Base-by-base conservation (phyloP, 2,329 filamentous ascomycete species). In the Aulographum hederae region DNA sequence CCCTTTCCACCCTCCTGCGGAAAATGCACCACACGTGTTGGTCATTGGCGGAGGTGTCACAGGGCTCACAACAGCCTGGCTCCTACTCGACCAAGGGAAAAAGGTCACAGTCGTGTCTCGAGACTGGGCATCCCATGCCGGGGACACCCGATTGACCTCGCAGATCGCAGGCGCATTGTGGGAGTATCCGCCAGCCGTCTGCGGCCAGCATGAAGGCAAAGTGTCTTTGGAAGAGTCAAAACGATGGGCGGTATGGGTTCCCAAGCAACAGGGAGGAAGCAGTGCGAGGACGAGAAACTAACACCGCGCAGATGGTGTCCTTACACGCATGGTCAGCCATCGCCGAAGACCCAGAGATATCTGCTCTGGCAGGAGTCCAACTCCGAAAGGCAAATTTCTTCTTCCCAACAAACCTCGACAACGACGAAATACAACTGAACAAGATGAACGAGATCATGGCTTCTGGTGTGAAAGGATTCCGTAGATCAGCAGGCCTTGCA, bases 111-210 rank as follows among this genome's bases (percentile, higher is more conserved):
- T 63, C 18, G 28, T 61, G 17, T 52, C 58, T 25, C 54, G 52
- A 30, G 47, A 56, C 25, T 62, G 57, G 57, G 56, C 51, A 18
- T 39, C 39, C 13, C 46, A 38, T 15, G 49, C 35, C 36, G 39
- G 46, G 13, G 40, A 47, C 19, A 41, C 53, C 19, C 56, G 57
- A 8, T 39, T 62, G 20, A 61, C 58, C 1, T 60, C 58, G 1
- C 58, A 62, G 38, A 57, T 61, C 32, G 57, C 57, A 1, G 59
- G 57, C 10, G 58, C 59, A 1, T 46, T 62, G 2, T 63, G 58
- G 59, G 57, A 63, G 37, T 57, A 47, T 32, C 57, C 58, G 17
- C 58, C 58, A 0, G 57, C 55, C 0, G 56, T 55, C 2, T 63
- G 59, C 37, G 59, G 58, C 3, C 46, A 51, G 19, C 55, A 61